phyloP scores from a whole-genome alignment of 1,284 basidiomycete genomes.

The Naganishia albida region DNA sequence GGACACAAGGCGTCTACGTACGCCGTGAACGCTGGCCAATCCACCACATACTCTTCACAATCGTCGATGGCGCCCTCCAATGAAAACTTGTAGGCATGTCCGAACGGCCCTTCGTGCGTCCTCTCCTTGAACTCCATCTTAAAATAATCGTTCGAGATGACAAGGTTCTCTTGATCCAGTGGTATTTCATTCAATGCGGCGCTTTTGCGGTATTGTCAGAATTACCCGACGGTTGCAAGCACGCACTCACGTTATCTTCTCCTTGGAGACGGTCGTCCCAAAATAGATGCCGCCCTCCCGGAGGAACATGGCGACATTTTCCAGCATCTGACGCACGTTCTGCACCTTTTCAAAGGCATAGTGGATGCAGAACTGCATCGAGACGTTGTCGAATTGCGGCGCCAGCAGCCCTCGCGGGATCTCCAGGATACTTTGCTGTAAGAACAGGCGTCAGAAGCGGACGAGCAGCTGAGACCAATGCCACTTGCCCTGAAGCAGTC shows the following conservation, averaged over 20 bases:
- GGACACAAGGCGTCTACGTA: conserved; percentile 54
- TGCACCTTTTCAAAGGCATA: conserved; percentile 90
- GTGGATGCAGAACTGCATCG: conserved; percentile 99
- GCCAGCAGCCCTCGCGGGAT: conserved; percentile 64
- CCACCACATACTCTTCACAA: conserved; percentile 94
- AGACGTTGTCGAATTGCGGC: conserved; percentile 81
- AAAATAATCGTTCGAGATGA: conserved; percentile 90
- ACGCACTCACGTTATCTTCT: conserved; percentile 70
- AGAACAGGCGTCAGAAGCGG: conserved; percentile 19
- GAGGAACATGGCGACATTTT: conserved; percentile 81
- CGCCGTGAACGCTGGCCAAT: conserved; percentile 89
- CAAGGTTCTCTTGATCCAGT: conserved; percentile 61
- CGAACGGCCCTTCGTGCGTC: conserved; percentile 67
- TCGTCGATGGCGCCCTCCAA: conserved; percentile 93
- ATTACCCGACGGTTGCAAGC: background rate
- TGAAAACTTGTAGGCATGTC: conserved; percentile 92
- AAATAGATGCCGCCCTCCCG: conserved; percentile 83
- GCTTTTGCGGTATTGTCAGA: conserved; percentile 53
- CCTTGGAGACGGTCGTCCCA: conserved; percentile 89
- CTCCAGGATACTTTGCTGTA: conserved; percentile 64
- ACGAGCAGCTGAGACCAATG: background rate
- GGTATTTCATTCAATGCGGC: conserved; percentile 69
- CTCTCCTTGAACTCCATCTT: conserved; percentile 77
- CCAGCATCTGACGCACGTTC: conserved; percentile 88
- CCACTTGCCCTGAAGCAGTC: conserved; percentile 76